Evolutionary conservation across 2,329 filamentous ascomycete genomes (phyloP), one percentile per base, ranked within the genome.

Genomic region (Colletotrichum siamense): DNA sequence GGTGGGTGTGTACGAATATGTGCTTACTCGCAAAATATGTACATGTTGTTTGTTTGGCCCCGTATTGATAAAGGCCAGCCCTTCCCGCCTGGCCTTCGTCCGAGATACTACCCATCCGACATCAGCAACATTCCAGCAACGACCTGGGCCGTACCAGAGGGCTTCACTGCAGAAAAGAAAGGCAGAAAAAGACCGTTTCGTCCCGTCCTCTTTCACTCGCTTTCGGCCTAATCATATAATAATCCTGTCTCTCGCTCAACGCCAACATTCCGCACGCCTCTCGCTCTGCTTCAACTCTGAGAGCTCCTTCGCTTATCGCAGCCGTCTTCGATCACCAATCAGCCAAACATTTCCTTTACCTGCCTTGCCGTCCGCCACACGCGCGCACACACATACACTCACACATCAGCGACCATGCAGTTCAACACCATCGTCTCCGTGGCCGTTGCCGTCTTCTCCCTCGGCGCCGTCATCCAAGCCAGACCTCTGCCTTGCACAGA

Each of bases 401-500:
- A 2, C 4, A 44, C 6, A n/a, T n/a, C 16, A 57, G 49, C 36
- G 44, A 79, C 55, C 52, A 84, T 84, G 82, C 79, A 81, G 67
- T 77, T 80, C 49, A 78, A 76, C 26, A 55, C 78, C 30, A 49
- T 82, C 55, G 67, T 83, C 32, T 78, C 79, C 4, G 63, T 77
- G 63, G 57, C 82, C 30, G 65, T 79, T 52, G 77, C 80, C 30
- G 44, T 81, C 63, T 61, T 80, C 5, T 81, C 81, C 16, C 73
- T 85, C n/a, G 78, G 79, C 64, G 71, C 71, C 68, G 36, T 82
- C 4, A 80, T 79, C 26, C 69, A 78, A 18, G 84, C 82, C 26
- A 83, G 83, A 8, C 85, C 86, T 9, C 80, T 86, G n/a, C 80
- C 80, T 32, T 87, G 86, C 72, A 82, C 85, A 68, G 85, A 86